Base-by-base conservation (phyloP, 192 early-diverging fungal species). In the Coemansia guatemalensis region DNA sequence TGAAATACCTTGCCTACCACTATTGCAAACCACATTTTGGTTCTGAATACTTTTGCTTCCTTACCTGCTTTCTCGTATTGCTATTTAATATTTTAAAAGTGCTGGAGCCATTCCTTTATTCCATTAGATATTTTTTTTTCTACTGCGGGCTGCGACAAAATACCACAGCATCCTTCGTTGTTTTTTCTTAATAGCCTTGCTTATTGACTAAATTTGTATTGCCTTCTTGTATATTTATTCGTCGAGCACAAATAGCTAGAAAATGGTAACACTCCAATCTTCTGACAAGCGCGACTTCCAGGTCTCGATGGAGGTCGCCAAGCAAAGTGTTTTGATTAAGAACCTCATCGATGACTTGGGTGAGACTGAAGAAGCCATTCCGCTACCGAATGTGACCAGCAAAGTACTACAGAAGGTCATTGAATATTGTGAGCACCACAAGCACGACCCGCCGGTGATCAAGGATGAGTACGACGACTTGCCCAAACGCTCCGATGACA, bases 271-370 rank as follows among this genome's bases (percentile, higher is more conserved):
- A 25, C 85, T 92, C 51, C 67, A 82, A 56, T 88, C 87, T 26
- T 90, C 86, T 4, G 90, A 92, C 65, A 72, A 71, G 22, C 69
- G 83, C 44, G 68, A 85, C 47, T 90, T 89, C 49, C 75, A 65
- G 33, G 87, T 92, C 32, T 82, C 85, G 30, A 82, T 83, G 73
- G 81, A 82, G 44, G 85, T 91, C 6, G 88, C 88, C n/a, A 75
- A 83, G 60, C 88, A 88, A 68, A 91, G 90, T 51, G 74, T 86
- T 21, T 77, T 93, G 56, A 88, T 94, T 75, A 89, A 87, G 66
- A 92, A 91, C 75, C 84, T 93, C 86, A 75, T 93, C 26, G 90
- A 90, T 72, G 90, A 92, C 61, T 75, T 90, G 44, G 89, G 88
- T 25, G 86, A 90, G 65, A 81, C 64, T 21, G 84, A 87, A 47